These are phyloP conservation scores for Cladosporium phlei DNA, from an alignment of 2,329 filamentous ascomycete species.

Conservation along the genomic window DNA sequence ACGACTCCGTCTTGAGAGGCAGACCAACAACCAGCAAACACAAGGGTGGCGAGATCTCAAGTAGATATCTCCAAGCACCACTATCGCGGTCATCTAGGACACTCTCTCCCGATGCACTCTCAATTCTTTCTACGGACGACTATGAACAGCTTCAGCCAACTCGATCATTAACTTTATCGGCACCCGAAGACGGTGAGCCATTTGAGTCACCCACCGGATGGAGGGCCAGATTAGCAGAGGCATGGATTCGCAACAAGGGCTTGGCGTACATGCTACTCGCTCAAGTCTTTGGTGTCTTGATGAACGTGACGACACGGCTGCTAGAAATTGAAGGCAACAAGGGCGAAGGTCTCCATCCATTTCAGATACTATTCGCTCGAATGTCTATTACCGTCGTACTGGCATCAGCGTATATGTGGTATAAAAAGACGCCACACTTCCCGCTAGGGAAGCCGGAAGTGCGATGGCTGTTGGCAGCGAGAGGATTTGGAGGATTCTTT, in stretches of 20 bases:
- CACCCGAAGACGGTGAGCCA: conserved; percentile 1
- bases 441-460: conserved; percentile 66
- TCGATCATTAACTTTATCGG: background rate
- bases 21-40: background rate
- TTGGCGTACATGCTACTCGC: conserved; percentile 67
- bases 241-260: conserved; percentile 66
- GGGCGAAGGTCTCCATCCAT: conserved; percentile 69
- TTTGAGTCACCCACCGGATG: conserved; percentile 14
- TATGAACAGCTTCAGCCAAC: conserved; percentile 24
- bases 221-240: conserved; percentile 25
- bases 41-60: background rate
- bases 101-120: conserved; percentile 41
- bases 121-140: conserved; percentile 33
- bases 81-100: conserved; percentile 31
- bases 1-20: background rate
- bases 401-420: conserved; percentile 70
- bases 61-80: conserved; percentile 17
- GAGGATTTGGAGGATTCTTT: conserved; percentile 69
- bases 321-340: conserved; percentile 65
- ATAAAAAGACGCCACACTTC: conserved; percentile 60
- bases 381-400: conserved; percentile 69
- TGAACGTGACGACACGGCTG: conserved; percentile 77
- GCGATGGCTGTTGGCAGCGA: conserved; percentile 60
- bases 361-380: conserved; percentile 77
- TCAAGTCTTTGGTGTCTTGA: conserved; percentile 76